Base-by-base conservation (phyloP, 2,329 filamentous ascomycete species). In the Botrytis squamosa region DNA sequence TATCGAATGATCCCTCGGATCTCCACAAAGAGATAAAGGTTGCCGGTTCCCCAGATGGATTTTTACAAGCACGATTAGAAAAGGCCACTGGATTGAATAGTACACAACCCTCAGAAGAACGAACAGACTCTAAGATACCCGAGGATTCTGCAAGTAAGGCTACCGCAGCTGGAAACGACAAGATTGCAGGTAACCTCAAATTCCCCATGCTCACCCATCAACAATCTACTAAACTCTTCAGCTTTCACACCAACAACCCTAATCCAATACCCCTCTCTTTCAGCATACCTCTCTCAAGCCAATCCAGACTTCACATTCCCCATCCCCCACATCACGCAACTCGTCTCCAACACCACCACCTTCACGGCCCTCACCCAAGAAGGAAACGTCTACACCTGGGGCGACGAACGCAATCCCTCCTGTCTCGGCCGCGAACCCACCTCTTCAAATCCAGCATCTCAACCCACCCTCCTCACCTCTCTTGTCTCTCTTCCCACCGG, bases 321-420 rank as follows among this genome's bases (percentile, higher is more conserved):
- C 33, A 46, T 74, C 22, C 59, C 75, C 25, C 42, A 74, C 7
- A 60, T 78, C n/a, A 62, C 36, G 12, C 74, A 77, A 18, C 68
- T 81, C 33, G 75, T 81, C 18, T 83, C 83, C 0, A 82, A 81
- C 69, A 79, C 79, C n/a, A 83, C 81, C 3, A 80, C 77, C 9
- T 85, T 85, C 77, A 79, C 81, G 16, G 77, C 82, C 52, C 78
- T 85, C 29, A 81, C 81, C 68, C 77, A 80, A 25, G 75, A 74
- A 8, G 83, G 83, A 7, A 78, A 80, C 36, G 82, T 85, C 8
- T 83, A 80, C 74, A 84, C 81, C 25, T 84, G 83, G 83, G 90
- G 90, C 12, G 90, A 92, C 77, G 82, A 85, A 65, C 86, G 90
- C 25, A 91, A 88, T 77, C 81, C 83, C 42, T 82, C 85, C 52